Percentiles rank a stretch among this genome's conserved stretches.
Conservation (phyloP, 106 monocot species). For the Alisma plantagoaquatica region DNA sequence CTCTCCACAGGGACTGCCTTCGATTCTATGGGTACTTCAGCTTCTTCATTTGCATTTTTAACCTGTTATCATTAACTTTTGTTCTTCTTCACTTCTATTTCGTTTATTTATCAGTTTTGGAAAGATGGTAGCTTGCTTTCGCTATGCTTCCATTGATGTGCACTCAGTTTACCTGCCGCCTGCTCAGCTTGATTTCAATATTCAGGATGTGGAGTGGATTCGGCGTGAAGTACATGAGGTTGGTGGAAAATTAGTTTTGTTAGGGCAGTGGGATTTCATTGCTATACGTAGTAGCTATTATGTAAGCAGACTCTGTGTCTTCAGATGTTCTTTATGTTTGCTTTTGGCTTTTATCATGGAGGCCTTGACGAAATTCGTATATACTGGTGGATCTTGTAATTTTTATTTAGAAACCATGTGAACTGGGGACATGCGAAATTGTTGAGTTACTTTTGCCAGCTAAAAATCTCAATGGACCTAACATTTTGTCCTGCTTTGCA, state of each 20-base stretch:
- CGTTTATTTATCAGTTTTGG: slow-evolving; percentile 42
- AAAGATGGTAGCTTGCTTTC: slow-evolving; percentile 86
- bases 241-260: background rate
- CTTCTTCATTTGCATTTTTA: background rate
- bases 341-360: no score
- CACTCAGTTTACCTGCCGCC: slow-evolving; percentile 83
- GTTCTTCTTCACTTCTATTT: background rate
- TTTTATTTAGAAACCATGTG: no score
- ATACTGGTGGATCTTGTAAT: no score
- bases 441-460: no score
- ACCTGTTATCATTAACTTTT: background rate
- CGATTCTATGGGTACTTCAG: slow-evolving; percentile 91
- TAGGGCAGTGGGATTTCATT: no score
- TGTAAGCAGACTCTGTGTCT: no score
- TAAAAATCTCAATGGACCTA: no score
- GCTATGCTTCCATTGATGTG: slow-evolving; percentile 68
- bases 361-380: no score
- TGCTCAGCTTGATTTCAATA: slow-evolving; percentile 67
- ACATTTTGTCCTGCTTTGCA: no score
- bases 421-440: no score
- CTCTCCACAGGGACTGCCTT: slow-evolving; percentile 89
- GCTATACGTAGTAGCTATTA: no score
- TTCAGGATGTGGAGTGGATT: slow-evolving; percentile 61
- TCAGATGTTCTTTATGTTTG: no score
- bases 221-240: slow-evolving; percentile 73